These are phyloP conservation scores for Myriosclerotinia duriaeana DNA, from an alignment of 2,329 filamentous ascomycete species.

Conservation along the genomic window DNA sequence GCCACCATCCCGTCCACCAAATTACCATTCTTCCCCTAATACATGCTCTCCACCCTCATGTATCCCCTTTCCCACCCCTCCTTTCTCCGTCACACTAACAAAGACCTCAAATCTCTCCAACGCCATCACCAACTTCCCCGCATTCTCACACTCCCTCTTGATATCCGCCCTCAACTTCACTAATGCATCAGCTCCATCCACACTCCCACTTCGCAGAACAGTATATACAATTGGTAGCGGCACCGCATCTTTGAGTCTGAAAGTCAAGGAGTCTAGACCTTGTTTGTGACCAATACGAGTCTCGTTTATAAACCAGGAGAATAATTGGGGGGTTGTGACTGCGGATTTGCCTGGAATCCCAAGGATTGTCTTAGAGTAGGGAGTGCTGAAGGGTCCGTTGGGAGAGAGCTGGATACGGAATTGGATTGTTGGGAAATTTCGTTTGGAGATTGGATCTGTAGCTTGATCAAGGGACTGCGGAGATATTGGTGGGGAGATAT, in stretches of 20 bases:
- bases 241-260: conserved; percentile 7
- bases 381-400: not conserved
- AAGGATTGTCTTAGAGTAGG: not conserved
- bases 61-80: not conserved
- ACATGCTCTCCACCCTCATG: not conserved
- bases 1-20: not conserved
- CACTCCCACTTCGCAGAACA: not conserved
- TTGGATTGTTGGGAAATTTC: not conserved
- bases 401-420: conserved; percentile 5
- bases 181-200: not conserved
- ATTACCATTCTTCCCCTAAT: not conserved
- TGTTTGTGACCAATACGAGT: not conserved
- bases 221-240: not conserved
- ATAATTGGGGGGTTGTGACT: not conserved
- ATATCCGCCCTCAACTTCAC: not conserved
- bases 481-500: not conserved
- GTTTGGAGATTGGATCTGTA: not conserved
- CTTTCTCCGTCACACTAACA: not conserved
- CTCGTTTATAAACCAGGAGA: not conserved
- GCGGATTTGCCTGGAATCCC: not conserved
- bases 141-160: conserved; percentile 2
- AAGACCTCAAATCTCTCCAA: conserved; percentile 1
- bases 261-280: not conserved
- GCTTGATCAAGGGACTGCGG: not conserved
- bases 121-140: not conserved